These are phyloP conservation scores for Luffa aegyptiaca DNA, from an alignment of 306 rosid species.

Conservation along the genomic window DNA sequence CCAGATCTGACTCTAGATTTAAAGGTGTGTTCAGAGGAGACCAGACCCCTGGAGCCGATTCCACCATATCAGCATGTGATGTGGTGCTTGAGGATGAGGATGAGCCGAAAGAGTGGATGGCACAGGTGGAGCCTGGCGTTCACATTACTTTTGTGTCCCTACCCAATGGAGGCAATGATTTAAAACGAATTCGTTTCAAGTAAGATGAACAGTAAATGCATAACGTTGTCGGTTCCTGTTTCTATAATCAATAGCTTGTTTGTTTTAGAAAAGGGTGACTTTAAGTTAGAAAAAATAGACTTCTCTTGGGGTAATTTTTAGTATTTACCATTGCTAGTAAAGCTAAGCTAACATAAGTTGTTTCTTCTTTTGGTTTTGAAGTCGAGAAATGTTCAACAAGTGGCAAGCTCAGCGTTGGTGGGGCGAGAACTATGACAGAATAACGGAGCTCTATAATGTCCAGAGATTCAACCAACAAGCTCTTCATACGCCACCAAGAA, in stretches of 20 bases:
- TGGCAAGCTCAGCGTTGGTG: conserved; percentile 95
- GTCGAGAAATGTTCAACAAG: conserved; percentile 85
- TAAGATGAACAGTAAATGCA: conserved; percentile 14
- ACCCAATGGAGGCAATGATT: conserved; percentile 86
- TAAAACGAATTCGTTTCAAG: conserved; percentile 83
- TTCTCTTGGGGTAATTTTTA: neutral
- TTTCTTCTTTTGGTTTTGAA: conserved; percentile 28
- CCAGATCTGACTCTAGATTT: conserved; percentile 52
- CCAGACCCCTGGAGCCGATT: conserved; percentile 41
- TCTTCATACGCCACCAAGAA: conserved; percentile 57
- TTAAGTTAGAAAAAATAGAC: neutral
- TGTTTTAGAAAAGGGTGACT: neutral
- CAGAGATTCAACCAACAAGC: conserved; percentile 69
- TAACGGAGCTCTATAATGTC: conserved; percentile 85
- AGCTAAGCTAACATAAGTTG: conserved; percentile 30
- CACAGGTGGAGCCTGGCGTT: conserved; percentile 96
- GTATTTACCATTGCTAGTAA: neutral
- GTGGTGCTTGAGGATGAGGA: conserved; percentile 59
- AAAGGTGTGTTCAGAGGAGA: conserved; percentile 19
- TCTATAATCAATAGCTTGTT: neutral
- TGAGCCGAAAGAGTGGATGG: conserved; percentile 79
- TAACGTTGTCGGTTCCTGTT: neutral
- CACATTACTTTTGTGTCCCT: conserved; percentile 73
- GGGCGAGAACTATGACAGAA: conserved; percentile 86
- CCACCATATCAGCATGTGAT: conserved; percentile 35